These are phyloP conservation scores for Claviceps quebecensis DNA, from an alignment of 2,329 filamentous ascomycete species.

Conservation along the genomic window DNA sequence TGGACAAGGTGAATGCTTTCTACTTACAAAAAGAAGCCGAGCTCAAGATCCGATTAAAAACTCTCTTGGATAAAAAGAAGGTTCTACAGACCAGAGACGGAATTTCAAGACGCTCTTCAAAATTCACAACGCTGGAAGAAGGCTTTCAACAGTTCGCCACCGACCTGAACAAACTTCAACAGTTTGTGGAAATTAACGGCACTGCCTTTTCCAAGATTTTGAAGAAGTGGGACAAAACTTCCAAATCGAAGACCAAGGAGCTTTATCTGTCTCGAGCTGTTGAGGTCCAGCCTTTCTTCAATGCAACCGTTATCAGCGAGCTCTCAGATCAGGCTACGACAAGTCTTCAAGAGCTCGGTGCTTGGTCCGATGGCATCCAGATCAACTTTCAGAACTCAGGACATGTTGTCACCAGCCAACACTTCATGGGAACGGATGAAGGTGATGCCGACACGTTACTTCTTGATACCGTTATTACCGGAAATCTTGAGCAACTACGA, in stretches of 20 bases:
- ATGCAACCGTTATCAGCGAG: constrained; percentile 90
- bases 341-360: constrained; percentile 85
- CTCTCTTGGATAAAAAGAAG: constrained; percentile 87
- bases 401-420: constrained; percentile 52
- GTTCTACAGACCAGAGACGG: constrained; percentile 71
- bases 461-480: constrained; percentile 71
- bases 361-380: constrained; percentile 93
- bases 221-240: constrained; percentile 99
- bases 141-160: constrained; percentile 95
- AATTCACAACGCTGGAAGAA: constrained; percentile 89
- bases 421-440: constrained; percentile 63
- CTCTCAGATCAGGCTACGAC: constrained; percentile 94
- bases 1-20: constrained; percentile 97
- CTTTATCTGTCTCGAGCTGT: constrained; percentile 90
- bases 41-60: constrained; percentile 88
- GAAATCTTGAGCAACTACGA: constrained; percentile 61
- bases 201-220: constrained; percentile 97
- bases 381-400: constrained; percentile 61
- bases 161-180: constrained; percentile 92
- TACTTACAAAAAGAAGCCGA: constrained; percentile 97
- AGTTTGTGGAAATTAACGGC: constrained; percentile 97
- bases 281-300: constrained; percentile 96
- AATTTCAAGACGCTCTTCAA: constrained; percentile 74
- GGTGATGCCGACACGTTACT: constrained; percentile 81
- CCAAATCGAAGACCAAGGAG: constrained; percentile 97